Evolutionary conservation across 2,329 filamentous ascomycete species (phyloP).

Genomic region (Penicillium griseofulvum): DNA sequence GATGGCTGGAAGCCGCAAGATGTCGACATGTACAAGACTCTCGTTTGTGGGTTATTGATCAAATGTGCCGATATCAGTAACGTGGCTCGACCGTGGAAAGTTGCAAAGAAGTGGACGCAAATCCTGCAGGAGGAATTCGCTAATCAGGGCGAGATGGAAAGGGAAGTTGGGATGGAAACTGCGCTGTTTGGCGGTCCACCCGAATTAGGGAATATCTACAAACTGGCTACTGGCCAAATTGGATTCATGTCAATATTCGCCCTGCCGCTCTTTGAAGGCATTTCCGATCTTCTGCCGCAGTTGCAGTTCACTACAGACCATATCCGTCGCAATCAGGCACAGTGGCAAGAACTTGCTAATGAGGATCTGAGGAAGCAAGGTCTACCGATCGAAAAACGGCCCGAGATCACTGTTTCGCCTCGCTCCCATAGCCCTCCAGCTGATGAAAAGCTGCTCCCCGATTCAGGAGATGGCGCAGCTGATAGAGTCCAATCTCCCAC

Average conservation of each 20-base stretch:
- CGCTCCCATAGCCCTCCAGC: conserved; percentile 35
- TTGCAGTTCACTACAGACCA: conserved; percentile 83
- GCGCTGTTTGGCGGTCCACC: conserved; percentile 76
- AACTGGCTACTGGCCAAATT: conserved; percentile 82
- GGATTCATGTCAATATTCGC: conserved; percentile 97
- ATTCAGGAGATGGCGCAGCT: conserved; percentile 3
- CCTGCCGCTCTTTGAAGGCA: conserved; percentile 82
- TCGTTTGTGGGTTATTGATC: conserved; percentile 88
- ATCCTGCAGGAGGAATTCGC: conserved; percentile 96
- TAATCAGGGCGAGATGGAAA: conserved; percentile 88
- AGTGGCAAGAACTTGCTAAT: conserved; percentile 56
- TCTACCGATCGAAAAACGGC: conserved; percentile 20
- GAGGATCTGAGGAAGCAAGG: conserved; percentile 29
- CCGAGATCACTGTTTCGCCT: conserved; percentile 31
- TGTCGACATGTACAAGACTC: conserved; percentile 70
- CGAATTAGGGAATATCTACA: conserved; percentile 77
- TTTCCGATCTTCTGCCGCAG: conserved; percentile 79
- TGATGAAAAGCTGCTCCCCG: conserved; percentile 7
- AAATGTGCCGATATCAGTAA: conserved; percentile 99
- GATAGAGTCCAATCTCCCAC: conserved; percentile 21
- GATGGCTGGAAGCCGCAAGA: conserved; percentile 76
- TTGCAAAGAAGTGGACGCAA: conserved; percentile 84
- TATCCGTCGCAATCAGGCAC: conserved; percentile 70
- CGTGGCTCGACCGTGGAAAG: conserved; percentile 79
- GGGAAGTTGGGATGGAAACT: conserved; percentile 79